Percentiles rank a stretch among this genome's conserved stretches.
phyloP scores from a whole-genome alignment of 345 rosid species.

The Arabidopsis suecica region DNA sequence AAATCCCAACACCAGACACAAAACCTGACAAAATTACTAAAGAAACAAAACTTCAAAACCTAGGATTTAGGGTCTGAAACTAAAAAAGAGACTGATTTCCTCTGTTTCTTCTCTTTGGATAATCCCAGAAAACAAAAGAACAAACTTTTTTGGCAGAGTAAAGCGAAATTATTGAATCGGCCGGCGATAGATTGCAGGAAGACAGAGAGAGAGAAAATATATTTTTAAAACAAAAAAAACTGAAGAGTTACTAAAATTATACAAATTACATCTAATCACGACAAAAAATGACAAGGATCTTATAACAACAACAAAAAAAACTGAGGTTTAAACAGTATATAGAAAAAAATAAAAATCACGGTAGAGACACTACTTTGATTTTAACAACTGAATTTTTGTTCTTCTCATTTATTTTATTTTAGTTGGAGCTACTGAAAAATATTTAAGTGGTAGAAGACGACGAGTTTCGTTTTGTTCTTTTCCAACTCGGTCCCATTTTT shows the following conservation, averaged over 20 bases:
- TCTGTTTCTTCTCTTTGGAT: slow-evolving; percentile 9
- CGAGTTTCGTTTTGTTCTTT: slow-evolving; percentile 42
- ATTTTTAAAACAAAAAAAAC: not conserved
- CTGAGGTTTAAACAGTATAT: not conserved
- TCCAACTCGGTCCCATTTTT: slow-evolving; percentile 11
- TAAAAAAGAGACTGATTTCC: not conserved
- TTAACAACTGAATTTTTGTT: slow-evolving; percentile 24
- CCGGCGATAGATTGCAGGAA: slow-evolving; percentile 41
- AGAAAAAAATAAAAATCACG: slow-evolving; percentile 11
- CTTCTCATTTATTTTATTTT: not conserved
- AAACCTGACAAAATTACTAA: not conserved
- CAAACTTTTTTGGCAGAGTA: slow-evolving; percentile 26
- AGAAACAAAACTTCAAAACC: not conserved
- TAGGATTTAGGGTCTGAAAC: slow-evolving; percentile 22
- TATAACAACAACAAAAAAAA: slow-evolving; percentile 1
- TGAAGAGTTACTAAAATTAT: slow-evolving; percentile 41
- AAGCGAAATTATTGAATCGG: slow-evolving; percentile 34
- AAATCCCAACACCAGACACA: slow-evolving; percentile 37
- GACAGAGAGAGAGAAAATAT: slow-evolving; percentile 7
- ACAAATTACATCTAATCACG: slow-evolving; percentile 40
- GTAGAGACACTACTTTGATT: not conserved
- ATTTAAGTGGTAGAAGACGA: slow-evolving; percentile 44
- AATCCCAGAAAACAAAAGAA: slow-evolving; percentile 40
- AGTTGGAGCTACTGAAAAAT: slow-evolving; percentile 36
- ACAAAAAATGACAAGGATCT: slow-evolving; percentile 33